Percentiles rank a stretch among this genome's conserved stretches.
Conservation (phyloP, 805 yeast genomes). For the Nakazawaea anatomiae region DNA sequence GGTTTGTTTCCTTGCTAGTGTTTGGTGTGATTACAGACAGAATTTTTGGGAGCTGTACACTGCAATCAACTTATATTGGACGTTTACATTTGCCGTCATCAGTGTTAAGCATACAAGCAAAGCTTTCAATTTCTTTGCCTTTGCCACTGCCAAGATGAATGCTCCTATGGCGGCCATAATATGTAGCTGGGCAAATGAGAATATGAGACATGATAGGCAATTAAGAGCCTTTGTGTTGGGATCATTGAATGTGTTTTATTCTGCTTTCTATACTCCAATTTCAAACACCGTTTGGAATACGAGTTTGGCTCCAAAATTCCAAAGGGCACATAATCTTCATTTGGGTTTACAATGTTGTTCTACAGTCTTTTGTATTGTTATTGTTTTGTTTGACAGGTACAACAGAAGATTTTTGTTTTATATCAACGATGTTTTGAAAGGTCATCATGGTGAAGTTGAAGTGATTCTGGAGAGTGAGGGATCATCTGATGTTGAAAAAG, state of each 20-base stretch:
- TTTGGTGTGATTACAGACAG: slow-evolving; percentile 7
- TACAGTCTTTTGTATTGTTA: slow-evolving; percentile 5
- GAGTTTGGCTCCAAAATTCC: slow-evolving; percentile 49
- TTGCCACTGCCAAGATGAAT: slow-evolving; percentile 49
- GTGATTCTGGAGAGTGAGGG: neutral
- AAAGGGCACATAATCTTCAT: slow-evolving; percentile 1
- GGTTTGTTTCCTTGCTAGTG: slow-evolving; percentile 13
- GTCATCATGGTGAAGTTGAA: neutral
- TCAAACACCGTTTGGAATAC: slow-evolving; percentile 35
- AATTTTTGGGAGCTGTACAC: neutral
- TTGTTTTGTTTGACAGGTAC: slow-evolving; percentile 6
- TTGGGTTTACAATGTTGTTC: slow-evolving; percentile 1
- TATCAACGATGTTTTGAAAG: neutral
- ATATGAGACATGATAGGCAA: slow-evolving; percentile 46
- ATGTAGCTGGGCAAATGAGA: slow-evolving; percentile 34
- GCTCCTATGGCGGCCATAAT: slow-evolving; percentile 36
- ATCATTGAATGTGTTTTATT: slow-evolving; percentile 54
- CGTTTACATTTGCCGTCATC: slow-evolving; percentile 41
- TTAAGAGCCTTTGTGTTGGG: slow-evolving; percentile 61
- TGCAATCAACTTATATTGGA: slow-evolving; percentile 20
- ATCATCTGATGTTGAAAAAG: neutral
- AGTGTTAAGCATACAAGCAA: slow-evolving; percentile 50
- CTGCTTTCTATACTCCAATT: slow-evolving; percentile 30
- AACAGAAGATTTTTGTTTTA: slow-evolving; percentile 2
- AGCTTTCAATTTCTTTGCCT: slow-evolving; percentile 29